phyloP scores from a whole-genome alignment of 2,329 filamentous ascomycete species.

The Fusarium tjaetaba region DNA sequence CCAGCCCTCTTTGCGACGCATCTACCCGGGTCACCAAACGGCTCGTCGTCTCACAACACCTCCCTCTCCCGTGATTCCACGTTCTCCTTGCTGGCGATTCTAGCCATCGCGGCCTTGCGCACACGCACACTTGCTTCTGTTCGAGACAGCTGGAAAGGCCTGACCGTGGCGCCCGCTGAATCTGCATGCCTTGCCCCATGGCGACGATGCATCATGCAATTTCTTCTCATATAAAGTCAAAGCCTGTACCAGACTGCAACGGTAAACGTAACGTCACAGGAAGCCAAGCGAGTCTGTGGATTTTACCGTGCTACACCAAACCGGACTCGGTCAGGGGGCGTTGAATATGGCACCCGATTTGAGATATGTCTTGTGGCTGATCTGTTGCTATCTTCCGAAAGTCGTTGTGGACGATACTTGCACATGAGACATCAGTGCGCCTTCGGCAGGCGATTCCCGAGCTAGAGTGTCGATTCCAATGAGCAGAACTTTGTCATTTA shows the following conservation, averaged over 20 bases:
- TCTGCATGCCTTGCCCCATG: slow-evolving; percentile 11
- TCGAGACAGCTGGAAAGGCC: slow-evolving; percentile 18
- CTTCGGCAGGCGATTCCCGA: slow-evolving; percentile 9
- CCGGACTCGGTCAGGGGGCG: slow-evolving; percentile 4
- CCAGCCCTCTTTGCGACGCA: slow-evolving; percentile 44
- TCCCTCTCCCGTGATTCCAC: slow-evolving; percentile 35
- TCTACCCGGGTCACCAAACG: slow-evolving; percentile 37
- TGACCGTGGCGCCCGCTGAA: slow-evolving; percentile 4
- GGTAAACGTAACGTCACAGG: slow-evolving; percentile 26
- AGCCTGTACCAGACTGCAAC: slow-evolving; percentile 25
- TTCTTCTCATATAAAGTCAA: slow-evolving; percentile 7
- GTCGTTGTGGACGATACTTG: slow-evolving; percentile 9
- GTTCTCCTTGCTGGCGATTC: slow-evolving; percentile 29
- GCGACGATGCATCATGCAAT: slow-evolving; percentile 1
- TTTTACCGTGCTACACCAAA: slow-evolving; percentile 21
- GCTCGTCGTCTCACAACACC: slow-evolving; percentile 33
- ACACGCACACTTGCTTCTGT: slow-evolving; percentile 20
- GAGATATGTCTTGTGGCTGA: slow-evolving; percentile 5
- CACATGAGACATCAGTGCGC: slow-evolving; percentile 13
- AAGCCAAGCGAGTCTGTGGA: slow-evolving; percentile 31
- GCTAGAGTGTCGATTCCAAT: neutral
- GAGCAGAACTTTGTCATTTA: slow-evolving; percentile 22
- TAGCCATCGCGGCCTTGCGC: slow-evolving; percentile 16
- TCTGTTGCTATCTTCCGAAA: slow-evolving; percentile 12
- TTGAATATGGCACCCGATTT: neutral